Conservation (phyloP, 208 protist species). For the Acanthamoeba divionensis region DNA sequence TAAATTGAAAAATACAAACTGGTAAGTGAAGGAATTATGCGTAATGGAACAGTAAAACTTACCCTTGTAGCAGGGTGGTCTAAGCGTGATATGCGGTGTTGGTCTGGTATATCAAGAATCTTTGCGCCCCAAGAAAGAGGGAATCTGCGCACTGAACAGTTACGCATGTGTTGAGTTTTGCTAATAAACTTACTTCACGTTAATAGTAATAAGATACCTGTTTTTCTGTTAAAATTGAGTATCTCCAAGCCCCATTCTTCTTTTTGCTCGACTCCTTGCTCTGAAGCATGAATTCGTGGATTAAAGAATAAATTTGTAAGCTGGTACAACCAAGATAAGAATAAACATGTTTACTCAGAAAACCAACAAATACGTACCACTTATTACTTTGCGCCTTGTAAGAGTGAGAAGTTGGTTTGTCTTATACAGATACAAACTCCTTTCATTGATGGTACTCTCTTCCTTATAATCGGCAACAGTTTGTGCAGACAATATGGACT, state of each 20-base stretch:
- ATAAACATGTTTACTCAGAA: background rate
- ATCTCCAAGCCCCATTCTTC: constrained; percentile 5
- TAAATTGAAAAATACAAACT: background rate
- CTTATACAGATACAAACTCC: background rate
- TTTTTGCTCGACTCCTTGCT: background rate
- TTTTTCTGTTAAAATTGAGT: background rate
- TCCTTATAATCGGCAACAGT: no score
- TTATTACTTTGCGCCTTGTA: background rate
- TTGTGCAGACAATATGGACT: no score
- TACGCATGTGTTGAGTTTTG: background rate
- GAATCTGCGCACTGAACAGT: background rate
- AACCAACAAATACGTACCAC: background rate
- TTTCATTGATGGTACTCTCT: background rate
- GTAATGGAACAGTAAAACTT: background rate
- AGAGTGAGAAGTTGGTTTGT: background rate
- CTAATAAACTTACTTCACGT: background rate
- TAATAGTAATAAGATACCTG: background rate
- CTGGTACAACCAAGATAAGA: background rate
- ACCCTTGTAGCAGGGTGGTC: constrained; percentile 13
- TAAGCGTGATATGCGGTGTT: background rate
- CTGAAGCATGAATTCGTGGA: background rate
- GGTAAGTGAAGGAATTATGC: background rate
- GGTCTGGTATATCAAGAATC: background rate
- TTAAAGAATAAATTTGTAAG: background rate
- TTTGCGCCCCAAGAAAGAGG: background rate